phyloP scores from a whole-genome alignment of 805 yeast species.

The Lipomyces spencermartinsiae region DNA sequence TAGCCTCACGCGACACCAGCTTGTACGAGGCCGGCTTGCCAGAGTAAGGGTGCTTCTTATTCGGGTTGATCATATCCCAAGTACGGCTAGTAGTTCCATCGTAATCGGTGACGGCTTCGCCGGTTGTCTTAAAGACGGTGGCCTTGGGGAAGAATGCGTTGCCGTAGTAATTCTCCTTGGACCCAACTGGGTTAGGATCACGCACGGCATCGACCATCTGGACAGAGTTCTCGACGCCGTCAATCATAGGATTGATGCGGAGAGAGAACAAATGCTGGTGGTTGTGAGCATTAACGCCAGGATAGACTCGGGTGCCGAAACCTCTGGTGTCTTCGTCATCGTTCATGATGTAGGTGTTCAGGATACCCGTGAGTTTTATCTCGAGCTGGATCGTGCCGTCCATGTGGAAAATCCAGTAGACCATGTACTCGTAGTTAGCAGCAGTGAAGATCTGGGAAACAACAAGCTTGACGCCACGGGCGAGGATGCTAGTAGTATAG shows the following conservation, averaged over 20 bases:
- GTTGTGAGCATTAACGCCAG: constrained; percentile 81
- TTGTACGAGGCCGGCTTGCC: constrained; percentile 79
- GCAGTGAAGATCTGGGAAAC: constrained; percentile 85
- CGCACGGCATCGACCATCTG: constrained; percentile 69
- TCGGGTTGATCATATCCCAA: constrained; percentile 81
- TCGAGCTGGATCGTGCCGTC: constrained; percentile 84
- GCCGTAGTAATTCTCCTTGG: constrained; percentile 75
- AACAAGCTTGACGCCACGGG: constrained; percentile 75
- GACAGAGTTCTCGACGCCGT: constrained; percentile 79
- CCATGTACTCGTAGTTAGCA: constrained; percentile 83
- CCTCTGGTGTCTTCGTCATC: constrained; percentile 73
- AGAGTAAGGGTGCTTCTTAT: constrained; percentile 67
- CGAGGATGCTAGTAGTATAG: constrained; percentile 73
- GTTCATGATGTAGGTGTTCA: constrained; percentile 71
- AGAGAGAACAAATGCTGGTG: constrained; percentile 84
- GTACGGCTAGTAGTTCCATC: constrained; percentile 70
- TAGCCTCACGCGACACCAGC: constrained; percentile 75
- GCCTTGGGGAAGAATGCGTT: constrained; percentile 73
- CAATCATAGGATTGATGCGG: constrained; percentile 80
- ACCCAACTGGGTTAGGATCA: constrained; percentile 66
- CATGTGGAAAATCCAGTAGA: constrained; percentile 82
- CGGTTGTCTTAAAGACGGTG: constrained; percentile 69
- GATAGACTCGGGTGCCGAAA: constrained; percentile 83
- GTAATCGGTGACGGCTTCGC: constrained; percentile 62
- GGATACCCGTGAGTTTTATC: constrained; percentile 79